phyloP scores from a whole-genome alignment of 345 rosid genomes.

The Eucalyptus coolabah region DNA sequence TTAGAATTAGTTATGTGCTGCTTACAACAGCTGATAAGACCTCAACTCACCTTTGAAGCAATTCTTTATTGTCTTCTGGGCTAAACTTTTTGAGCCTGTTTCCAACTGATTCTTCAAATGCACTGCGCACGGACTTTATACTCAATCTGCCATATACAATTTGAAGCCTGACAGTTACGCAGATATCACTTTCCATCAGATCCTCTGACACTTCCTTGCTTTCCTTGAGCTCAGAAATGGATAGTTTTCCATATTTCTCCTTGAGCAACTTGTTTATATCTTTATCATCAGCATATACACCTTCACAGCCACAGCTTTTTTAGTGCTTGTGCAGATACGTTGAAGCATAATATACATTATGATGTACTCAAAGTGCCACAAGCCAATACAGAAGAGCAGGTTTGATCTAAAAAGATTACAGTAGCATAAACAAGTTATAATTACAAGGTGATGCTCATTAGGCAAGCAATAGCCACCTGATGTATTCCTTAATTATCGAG shows the following conservation, averaged over 20 bases:
- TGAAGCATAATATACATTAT: not conserved
- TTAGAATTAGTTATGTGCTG: not conserved
- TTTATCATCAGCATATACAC: conserved; percentile 61
- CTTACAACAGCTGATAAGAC: not conserved
- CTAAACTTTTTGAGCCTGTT: conserved; percentile 68
- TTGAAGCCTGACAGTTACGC: conserved; percentile 70
- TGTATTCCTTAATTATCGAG: not conserved
- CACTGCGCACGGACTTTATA: conserved; percentile 61
- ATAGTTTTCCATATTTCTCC: conserved; percentile 45
- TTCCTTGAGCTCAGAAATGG: conserved; percentile 45
- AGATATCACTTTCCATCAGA: conserved; percentile 54
- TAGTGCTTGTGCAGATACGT: not conserved
- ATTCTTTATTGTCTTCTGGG: conserved; percentile 39
- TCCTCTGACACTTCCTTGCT: conserved; percentile 39
- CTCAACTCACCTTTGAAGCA: conserved; percentile 60
- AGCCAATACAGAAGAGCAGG: not conserved
- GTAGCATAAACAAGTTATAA: not conserved
- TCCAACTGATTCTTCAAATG: conserved; percentile 82
- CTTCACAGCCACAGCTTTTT: conserved; percentile 8
- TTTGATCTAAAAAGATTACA: not conserved
- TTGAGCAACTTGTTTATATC: conserved; percentile 45
- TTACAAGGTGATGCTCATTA: not conserved
- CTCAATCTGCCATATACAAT: conserved; percentile 63
- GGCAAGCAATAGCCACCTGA: not conserved
- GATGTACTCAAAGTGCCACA: not conserved